Evolutionary conservation across 2,329 filamentous ascomycete genomes (phyloP), one percentile per base, ranked within the genome.

Genomic region (Fusarium globosum): DNA sequence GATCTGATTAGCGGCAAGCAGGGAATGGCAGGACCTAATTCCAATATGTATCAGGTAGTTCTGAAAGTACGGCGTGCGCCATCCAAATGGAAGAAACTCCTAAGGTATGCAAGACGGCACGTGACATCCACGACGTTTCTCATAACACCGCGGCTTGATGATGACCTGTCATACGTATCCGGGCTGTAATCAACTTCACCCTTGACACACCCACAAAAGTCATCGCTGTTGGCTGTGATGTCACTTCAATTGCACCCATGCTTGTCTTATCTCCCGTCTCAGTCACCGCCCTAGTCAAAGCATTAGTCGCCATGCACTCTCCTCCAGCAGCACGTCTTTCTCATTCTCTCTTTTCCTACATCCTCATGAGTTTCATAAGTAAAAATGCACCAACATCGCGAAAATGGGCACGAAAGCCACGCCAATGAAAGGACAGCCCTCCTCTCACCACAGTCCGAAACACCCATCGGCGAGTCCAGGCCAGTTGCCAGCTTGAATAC

Each of bases 151-250:
- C 23, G 15, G 23, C 7, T 39, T 28, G 51, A 41, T 18, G 51
- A 41, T n/a, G 51, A 41, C 23, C 26, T 30, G 26, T 28, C 52
- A n/a, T 36, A 28, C n/a, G 30, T n/a, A n/a, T 55, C 23, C 11
- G 26, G 21, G n/a, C 26, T 41, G 52, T n/a, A 56, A 42, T 55
- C 36, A 41, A 35, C 58, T 53, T 61, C 58, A 61, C 58, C 46
- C 58, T 61, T 55, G 36, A 55, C 28, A 61, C 46, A 33, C 46
- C 46, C 58, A 61, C 28, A 41, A 26, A 53, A 60, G 16, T 14
- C n/a, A 10, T 46, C 23, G 36, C 16, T 55, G 58, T 55, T 61
- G 46, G 58, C 28, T 61, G 48, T 53, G 58, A 61, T 61, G 36
- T 41, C 58, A 59, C 43, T 52, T 52, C 42, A 52, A 39, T 59